phyloP scores from a whole-genome alignment of 495 filamentous ascomycete species.

The Xylaria bambusicola region DNA sequence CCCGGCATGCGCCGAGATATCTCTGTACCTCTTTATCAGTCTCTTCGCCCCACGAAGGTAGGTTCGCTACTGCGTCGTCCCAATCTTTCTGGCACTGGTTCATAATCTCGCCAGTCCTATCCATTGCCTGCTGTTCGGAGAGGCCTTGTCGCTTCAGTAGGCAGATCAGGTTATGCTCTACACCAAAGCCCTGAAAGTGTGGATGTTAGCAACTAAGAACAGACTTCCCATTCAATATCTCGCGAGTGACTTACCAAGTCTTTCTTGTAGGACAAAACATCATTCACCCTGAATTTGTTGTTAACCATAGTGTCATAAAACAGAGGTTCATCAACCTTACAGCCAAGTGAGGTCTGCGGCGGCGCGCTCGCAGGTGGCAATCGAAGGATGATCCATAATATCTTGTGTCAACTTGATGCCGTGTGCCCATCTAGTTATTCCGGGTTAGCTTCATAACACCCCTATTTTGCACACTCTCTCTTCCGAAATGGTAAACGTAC shows the following conservation, averaged over 20 bases:
- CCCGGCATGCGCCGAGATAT: conserved; percentile 4
- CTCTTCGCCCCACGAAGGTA: conserved; percentile 6
- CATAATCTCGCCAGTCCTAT: conserved; percentile 3
- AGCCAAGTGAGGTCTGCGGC: conserved; percentile 8
- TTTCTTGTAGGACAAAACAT: conserved; percentile 10
- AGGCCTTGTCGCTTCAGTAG: background rate
- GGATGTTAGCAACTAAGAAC: too few relatives aligned
- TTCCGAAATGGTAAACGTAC: too few relatives aligned
- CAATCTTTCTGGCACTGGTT: background rate
- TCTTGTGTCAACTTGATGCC: conserved; percentile 5
- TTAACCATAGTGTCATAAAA: background rate
- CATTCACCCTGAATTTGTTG: conserved; percentile 7
- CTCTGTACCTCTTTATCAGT: conserved; percentile 7
- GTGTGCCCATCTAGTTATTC: conserved; percentile 5
- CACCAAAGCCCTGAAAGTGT: conserved; percentile 5
- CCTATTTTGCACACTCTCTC: too few relatives aligned
- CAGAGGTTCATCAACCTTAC: background rate
- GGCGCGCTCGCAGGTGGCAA: background rate
- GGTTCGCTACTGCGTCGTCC: conserved; percentile 1
- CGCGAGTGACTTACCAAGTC: background rate
- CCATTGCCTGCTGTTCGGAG: background rate
- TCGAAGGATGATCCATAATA: conserved; percentile 1
- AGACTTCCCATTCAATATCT: too few relatives aligned
- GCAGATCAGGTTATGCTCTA: conserved; percentile 7
- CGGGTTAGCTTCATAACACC: too few relatives aligned